Base-by-base conservation (phyloP, 78 protist genomes). In the Anaeramoeba flamelloides region DNA sequence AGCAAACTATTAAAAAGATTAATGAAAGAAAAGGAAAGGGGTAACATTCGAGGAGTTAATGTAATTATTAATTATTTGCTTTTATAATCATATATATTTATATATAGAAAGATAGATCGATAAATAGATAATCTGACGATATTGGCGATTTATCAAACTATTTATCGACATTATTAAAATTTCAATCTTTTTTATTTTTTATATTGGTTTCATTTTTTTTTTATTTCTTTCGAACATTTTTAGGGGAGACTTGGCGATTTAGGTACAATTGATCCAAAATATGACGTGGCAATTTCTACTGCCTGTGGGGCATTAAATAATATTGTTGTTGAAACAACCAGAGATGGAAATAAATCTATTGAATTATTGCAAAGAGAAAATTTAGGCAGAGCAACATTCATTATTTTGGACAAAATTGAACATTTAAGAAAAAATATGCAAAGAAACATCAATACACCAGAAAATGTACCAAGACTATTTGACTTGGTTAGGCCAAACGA, bases 241-340 rank as follows among this genome's bases (percentile, higher is more conserved):
- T 0, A 31, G 74, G 99, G 99, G 2, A 83, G 98, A n/a, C 89
- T 98, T 38, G 98, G 98, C 36, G 91, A 91, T 38, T 89, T 98
- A 30, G 99, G 99, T 32, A 17, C 84, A 31, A 95, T 98, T 41
- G 93, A 89, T 31, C 87, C 2, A 40, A 40, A 81, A 83, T 95
- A 90, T 79, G 97, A 94, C 77, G 91, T 95, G 1, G 99, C 99
- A 36, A 87, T 93, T 37, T 87, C 93, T 4, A 93, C 98, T 2
- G 91, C 83, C 31, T 89, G 92, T 2, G 84, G 93, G 74, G 82
- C 86, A 0, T 82, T 96, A 37, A 83, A 94, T 78, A 36, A 84
- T 65, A 84, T 95, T 39, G 96, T 97, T 2, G 98, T 95, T 26
- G 95, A 94, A n/a, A 88, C 75, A 30, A 77, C 89, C 0, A 17